These are phyloP conservation scores for Nidularia sp. DNA, from an alignment of 768 basidiomycete genomes.

Conservation along the genomic window DNA sequence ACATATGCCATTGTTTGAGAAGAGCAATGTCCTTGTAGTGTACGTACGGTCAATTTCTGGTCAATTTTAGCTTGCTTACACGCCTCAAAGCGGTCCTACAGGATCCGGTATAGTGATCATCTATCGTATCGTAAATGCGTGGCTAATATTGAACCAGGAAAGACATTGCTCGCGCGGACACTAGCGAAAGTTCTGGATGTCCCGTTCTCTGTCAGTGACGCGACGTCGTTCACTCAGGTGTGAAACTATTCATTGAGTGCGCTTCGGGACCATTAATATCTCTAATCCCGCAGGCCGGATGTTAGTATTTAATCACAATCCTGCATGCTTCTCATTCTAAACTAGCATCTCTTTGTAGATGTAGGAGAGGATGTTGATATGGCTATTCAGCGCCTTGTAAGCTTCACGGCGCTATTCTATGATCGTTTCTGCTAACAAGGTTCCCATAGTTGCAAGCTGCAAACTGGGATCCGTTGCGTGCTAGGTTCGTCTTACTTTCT, in stretches of 20 bases:
- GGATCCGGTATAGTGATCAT: conserved; percentile 61
- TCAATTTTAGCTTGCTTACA: neutral
- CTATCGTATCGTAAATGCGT: neutral
- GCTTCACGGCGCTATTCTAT: conserved; percentile 8
- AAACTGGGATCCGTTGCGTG: conserved; percentile 81
- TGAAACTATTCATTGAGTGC: neutral
- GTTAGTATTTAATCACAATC: conserved; percentile 32
- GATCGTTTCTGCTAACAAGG: neutral
- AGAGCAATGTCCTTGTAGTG: conserved; percentile 95
- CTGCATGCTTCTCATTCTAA: neutral
- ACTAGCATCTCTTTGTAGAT: conserved; percentile 40
- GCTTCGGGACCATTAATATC: neutral
- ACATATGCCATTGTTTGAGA: conserved; percentile 70
- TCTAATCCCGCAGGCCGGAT: conserved; percentile 51
- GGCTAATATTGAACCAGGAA: conserved; percentile 42
- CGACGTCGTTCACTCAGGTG: conserved; percentile 91
- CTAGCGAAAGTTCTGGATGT: conserved; percentile 90
- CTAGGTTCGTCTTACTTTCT: conserved; percentile 48
- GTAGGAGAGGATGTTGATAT: conserved; percentile 97
- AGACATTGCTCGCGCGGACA: conserved; percentile 87
- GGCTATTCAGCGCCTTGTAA: conserved; percentile 79
- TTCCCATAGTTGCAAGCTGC: conserved; percentile 74
- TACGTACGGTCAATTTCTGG: conserved; percentile 26
- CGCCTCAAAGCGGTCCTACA: conserved; percentile 63
- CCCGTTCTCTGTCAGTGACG: conserved; percentile 91